These are phyloP conservation scores for Populus hybrid DNA, from an alignment of 441 rosid genomes.

Conservation along the genomic window DNA sequence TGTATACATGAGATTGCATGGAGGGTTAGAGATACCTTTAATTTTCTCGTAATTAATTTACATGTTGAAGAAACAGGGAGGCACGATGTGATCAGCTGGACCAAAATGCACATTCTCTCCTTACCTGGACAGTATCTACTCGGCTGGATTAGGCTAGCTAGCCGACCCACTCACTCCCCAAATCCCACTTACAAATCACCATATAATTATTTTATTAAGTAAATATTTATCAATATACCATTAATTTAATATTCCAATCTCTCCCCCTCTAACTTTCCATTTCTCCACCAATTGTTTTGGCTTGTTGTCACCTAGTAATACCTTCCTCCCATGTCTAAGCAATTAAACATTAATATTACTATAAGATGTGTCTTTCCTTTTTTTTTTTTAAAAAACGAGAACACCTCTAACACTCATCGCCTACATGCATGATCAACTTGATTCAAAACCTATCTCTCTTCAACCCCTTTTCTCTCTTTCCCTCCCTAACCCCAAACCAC, in stretches of 20 bases:
- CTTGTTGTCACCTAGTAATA: neutral
- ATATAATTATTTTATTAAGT: neutral
- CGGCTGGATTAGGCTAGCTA: neutral
- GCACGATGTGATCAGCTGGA: neutral
- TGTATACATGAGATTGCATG: no score
- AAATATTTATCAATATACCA: neutral
- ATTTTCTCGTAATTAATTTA: neutral
- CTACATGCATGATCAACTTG: constrained; percentile 29
- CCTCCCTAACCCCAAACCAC: neutral
- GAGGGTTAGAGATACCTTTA: neutral
- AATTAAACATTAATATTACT: neutral
- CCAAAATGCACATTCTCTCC: neutral
- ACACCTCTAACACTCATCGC: neutral
- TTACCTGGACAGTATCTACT: neutral
- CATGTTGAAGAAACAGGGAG: neutral
- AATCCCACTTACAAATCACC: neutral
- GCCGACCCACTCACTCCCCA: neutral
- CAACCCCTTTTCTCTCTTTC: neutral
- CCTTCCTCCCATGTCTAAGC: neutral
- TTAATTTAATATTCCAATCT: neutral
- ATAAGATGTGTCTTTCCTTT: neutral
- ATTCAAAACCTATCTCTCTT: constrained; percentile 10
- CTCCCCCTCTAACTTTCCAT: no score
- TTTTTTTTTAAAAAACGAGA: neutral
- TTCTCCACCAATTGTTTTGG: neutral